Evolutionary conservation across 2,329 filamentous ascomycete species (phyloP).

Genomic region (Pseudocercospora ulei): DNA sequence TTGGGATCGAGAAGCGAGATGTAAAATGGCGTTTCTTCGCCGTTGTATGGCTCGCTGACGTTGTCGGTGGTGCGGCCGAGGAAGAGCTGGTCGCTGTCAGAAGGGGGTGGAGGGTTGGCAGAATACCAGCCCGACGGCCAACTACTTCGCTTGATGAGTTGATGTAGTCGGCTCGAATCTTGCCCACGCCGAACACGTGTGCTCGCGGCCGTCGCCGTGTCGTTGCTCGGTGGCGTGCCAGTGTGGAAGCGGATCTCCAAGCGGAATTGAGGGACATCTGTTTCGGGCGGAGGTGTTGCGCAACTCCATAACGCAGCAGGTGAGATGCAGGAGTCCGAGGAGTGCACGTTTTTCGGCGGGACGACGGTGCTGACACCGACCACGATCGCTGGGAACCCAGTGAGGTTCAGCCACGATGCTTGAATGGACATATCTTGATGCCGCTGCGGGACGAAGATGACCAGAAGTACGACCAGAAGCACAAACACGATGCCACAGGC

Average conservation of each 20-base stretch:
- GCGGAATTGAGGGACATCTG: slow-evolving; percentile 66
- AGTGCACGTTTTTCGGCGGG: slow-evolving; percentile 59
- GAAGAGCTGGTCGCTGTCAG: slow-evolving; percentile 64
- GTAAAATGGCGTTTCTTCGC: slow-evolving; percentile 81
- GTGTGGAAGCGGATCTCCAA: slow-evolving; percentile 60
- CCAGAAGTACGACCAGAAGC: slow-evolving; percentile 34
- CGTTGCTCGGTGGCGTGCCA: slow-evolving; percentile 37
- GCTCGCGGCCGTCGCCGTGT: slow-evolving; percentile 18
- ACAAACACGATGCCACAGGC: slow-evolving; percentile 33
- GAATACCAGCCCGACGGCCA: slow-evolving; percentile 32
- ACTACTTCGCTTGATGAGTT: slow-evolving; percentile 8
- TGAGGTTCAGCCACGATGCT: slow-evolving; percentile 69
- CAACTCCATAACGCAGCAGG: slow-evolving; percentile 78
- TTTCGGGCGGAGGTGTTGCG: slow-evolving; percentile 61
- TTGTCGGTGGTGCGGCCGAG: slow-evolving; percentile 77
- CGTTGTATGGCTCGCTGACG: slow-evolving; percentile 59
- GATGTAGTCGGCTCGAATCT: slow-evolving; percentile 8
- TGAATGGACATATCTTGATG: slow-evolving; percentile 37
- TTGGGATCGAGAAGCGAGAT: slow-evolving; percentile 55
- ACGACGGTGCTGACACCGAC: slow-evolving; percentile 72
- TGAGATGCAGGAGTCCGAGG: slow-evolving; percentile 48
- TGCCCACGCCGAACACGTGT: slow-evolving; percentile 10
- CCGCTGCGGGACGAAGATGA: slow-evolving; percentile 38
- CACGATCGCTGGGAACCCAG: slow-evolving; percentile 75
- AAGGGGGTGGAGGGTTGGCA: slow-evolving; percentile 50